phyloP scores from a whole-genome alignment of 306 rosid species.

The Mucuna pruriens region DNA sequence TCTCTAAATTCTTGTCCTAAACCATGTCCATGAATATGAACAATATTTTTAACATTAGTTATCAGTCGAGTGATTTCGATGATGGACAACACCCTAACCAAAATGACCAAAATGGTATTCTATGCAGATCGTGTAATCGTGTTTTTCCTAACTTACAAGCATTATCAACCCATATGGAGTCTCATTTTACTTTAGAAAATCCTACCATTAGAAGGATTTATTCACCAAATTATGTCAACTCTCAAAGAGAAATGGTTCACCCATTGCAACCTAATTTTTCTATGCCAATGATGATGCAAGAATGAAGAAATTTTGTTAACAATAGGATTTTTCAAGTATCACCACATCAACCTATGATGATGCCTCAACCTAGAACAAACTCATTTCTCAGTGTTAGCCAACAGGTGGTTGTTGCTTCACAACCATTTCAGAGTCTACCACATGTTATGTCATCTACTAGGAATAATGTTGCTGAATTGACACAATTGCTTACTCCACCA shows the following conservation, averaged over 20 bases:
- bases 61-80: neutral
- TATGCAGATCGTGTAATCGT: neutral
- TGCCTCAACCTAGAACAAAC: neutral
- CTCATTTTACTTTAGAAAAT: neutral
- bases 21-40: neutral
- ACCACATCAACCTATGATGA: neutral
- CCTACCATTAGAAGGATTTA: neutral
- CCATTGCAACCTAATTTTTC: neutral
- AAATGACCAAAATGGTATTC: neutral
- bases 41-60: neutral
- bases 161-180: neutral
- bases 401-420: neutral
- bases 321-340: neutral
- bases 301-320: neutral
- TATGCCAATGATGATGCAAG: neutral
- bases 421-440: neutral
- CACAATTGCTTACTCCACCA: neutral
- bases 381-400: neutral
- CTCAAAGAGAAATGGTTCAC: too few species aligned
- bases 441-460: neutral
- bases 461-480: neutral
- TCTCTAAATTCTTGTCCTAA: neutral
- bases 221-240: neutral
- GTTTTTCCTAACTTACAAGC: neutral
- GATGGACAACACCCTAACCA: neutral